Evolutionary conservation across 257 asterid genomes (phyloP), one percentile per base, ranked within the genome.

Genomic region (Solanum pinnatisectum): DNA sequence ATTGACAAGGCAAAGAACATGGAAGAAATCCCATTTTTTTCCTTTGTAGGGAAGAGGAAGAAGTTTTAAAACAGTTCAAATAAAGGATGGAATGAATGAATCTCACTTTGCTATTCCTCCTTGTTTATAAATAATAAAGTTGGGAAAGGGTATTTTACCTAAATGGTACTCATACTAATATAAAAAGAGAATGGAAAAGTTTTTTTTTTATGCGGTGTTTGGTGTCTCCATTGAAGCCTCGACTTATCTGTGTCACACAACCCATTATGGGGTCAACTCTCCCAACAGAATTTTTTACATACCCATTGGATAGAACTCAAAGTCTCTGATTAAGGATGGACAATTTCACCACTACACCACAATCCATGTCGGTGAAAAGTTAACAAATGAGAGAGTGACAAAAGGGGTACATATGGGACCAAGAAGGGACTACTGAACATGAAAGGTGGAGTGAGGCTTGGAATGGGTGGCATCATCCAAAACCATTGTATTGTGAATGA

Each of bases 1-100:
- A n/a, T 89, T 25, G 18, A 30, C 32, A 42, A 42, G 63, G 63
- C 23, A 78, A 85, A 74, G 11, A 27, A 37, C 83, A 74, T 37
- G 83, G 83, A 84, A 89, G 90, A 79, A n/a, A 12, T 85, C 79
- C 87, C 87, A 85, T 85, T 40, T n/a, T 84, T 63, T 25, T 84
- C 44, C 37, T 20, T 65, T 36, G 10, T 1, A n/a, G 5, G 13
- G 36, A n/a, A 78, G 63, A 25, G 37, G 37, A 42, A 40, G 37
- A 77, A 78, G 46, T 78, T 39, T 14, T 78, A 25, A 78, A 78
- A 4, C 33, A 39, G 59, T 40, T 76, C 59, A 76, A 76, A 78
- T 40, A 40, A 13, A 40, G 84, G 60, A n/a, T 40, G 84, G n/a
- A 40, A 77, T 13, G 49, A 9, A 11, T 76, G 84, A 40, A 25